Evolutionary conservation across 2,329 filamentous ascomycete species (phyloP), one percentile per base, ranked within the genome.

Genomic region (Arthrinium phaeospermum): DNA sequence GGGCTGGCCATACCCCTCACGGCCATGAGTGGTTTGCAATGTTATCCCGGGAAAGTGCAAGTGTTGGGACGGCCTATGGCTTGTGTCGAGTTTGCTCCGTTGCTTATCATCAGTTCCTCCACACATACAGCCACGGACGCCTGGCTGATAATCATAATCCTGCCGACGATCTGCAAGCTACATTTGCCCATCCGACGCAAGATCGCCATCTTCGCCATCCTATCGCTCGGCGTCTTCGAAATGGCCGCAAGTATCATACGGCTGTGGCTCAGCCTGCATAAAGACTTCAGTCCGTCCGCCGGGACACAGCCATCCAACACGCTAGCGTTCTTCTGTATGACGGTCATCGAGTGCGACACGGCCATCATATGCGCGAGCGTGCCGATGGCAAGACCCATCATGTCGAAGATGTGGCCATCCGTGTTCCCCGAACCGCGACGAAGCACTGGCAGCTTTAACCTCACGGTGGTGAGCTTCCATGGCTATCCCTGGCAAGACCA

Each of bases 401-500:
- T 70, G 47, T 47, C 68, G 3, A 41, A 41, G 34, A 24, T 70
- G 1, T 70, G 68, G 68, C 68, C 68, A 1, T 41, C 47, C 7
- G 16, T 27, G 34, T 70, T 70, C 10, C 46, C 46, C 4, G 68
- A 70, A 19, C 68, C 47, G 16, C 68, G 68, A 22, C 37, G 24
- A 2, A 57, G 37, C 30, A 24, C 47, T 7, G 49, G 47, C 4
- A 70, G 68, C 49, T 70, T 70, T 47, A 70, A 70, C 37, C 68
- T 70, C 10, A 70, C 68, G 7, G 68, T 70, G 47, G 37, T 70
- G 10, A 70, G 68, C 47, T 70, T 51, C 22, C 27, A 70, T 19
- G 68, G 68, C 30, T 70, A 70, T 13, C 47, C 68, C 19, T 70
- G 68, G 68, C 67, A 69, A 37, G 34, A 69, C 37, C n/a, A 64